Conservation (phyloP, 1,284 basidiomycete species). For the Ganoderma resinaceum region DNA sequence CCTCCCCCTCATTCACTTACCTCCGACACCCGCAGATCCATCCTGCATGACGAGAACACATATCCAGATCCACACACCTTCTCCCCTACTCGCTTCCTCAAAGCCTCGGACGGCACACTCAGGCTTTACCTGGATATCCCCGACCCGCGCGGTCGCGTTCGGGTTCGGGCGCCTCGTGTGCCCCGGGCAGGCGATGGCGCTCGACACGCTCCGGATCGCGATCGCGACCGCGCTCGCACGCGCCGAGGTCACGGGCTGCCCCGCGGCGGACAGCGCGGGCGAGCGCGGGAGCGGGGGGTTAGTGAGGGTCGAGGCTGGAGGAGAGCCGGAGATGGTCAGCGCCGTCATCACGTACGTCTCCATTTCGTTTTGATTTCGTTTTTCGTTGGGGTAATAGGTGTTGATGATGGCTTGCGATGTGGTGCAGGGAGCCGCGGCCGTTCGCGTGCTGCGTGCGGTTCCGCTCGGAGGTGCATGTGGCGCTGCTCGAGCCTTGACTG, state of each 20-base stretch:
- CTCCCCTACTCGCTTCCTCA: conserved; percentile 36
- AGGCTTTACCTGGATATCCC: conserved; percentile 15
- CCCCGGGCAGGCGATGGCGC: conserved; percentile 35
- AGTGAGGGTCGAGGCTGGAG: conserved; percentile 15
- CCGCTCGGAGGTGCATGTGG: conserved; percentile 15
- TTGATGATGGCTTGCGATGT: not conserved
- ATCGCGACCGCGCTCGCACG: conserved; percentile 33
- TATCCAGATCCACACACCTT: conserved; percentile 33
- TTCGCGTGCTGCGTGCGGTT: conserved; percentile 23
- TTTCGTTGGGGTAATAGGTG: not conserved
- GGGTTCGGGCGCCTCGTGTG: conserved; percentile 36
- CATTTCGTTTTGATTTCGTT: not conserved
- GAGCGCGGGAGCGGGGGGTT: no score
- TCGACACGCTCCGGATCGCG: conserved; percentile 34
- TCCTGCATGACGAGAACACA: conserved; percentile 31
- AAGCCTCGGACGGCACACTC: conserved; percentile 19
- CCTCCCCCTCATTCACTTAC: not conserved
- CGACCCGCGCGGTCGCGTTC: conserved; percentile 31
- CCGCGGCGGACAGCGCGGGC: conserved; percentile 19
- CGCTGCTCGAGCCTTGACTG: not conserved
- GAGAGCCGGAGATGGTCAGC: conserved; percentile 17
- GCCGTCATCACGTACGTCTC: conserved; percentile 21
- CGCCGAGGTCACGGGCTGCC: conserved; percentile 35
- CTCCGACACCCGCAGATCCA: conserved; percentile 22
- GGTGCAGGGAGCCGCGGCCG: conserved; percentile 27